Evolutionary conservation across 805 yeast genomes (phyloP).

Genomic region (Sporopachydermia lactativora): DNA sequence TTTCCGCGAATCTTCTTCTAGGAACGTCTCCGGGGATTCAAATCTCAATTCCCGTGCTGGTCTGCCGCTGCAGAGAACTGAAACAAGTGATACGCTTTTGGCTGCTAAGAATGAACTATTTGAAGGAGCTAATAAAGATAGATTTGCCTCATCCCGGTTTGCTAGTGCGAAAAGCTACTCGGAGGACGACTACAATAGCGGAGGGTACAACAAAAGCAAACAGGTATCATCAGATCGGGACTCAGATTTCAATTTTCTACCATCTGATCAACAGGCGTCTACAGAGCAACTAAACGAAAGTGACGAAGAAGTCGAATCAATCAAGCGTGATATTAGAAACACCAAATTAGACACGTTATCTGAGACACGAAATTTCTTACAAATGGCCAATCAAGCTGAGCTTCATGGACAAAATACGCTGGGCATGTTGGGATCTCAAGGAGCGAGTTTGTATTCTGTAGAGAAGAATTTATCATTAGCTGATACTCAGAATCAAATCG

Average conservation of each 20-base stretch:
- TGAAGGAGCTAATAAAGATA: conserved; percentile 9
- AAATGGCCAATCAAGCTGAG: conserved; percentile 59
- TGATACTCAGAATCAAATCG: conserved; percentile 67
- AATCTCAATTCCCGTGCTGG: neutral
- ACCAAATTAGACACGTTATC: conserved; percentile 80
- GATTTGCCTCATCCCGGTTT: neutral
- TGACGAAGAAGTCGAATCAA: conserved; percentile 80
- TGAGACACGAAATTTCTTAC: conserved; percentile 71
- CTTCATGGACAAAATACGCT: conserved; percentile 66
- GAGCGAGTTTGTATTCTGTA: conserved; percentile 68
- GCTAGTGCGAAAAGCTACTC: neutral
- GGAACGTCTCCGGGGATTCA: neutral
- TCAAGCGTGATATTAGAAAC: conserved; percentile 70
- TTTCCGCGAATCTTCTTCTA: neutral
- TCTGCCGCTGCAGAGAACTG: conserved; percentile 10
- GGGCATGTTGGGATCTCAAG: conserved; percentile 89
- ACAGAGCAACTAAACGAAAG: conserved; percentile 30
- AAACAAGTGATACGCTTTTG: conserved; percentile 9
- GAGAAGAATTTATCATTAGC: conserved; percentile 68
- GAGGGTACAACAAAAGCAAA: neutral
- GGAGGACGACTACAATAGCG: neutral
- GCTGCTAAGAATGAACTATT: conserved; percentile 17
- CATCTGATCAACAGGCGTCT: neutral
- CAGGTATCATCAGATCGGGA: neutral
- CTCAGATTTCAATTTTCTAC: neutral